A percentile compares a stretch with the other conserved stretches of the same genome.
Conservation (phyloP, 164 flowering plant genomes). For the Vitis labrusca region DNA sequence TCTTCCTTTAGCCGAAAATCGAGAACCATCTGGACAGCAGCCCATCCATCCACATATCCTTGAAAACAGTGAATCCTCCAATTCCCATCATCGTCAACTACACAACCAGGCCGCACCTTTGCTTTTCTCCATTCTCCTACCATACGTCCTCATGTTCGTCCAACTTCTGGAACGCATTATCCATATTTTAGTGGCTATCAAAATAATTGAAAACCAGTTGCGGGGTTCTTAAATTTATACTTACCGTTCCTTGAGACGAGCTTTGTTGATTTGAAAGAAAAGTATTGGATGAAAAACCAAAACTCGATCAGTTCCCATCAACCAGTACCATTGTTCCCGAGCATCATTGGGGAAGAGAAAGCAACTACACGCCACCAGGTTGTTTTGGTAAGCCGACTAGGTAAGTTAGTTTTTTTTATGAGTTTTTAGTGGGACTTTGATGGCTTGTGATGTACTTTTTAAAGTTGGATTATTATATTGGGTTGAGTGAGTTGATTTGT, state of each 20-base stretch:
- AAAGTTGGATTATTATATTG: too few species aligned
- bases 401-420: too few species aligned
- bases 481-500: too few species aligned
- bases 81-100: constrained; percentile 62
- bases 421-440: too few species aligned
- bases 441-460: too few species aligned
- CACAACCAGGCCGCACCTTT: constrained; percentile 17
- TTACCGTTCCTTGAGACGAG: constrained; percentile 38
- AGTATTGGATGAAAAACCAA: constrained; percentile 46
- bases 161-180: constrained; percentile 16
- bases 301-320: constrained; percentile 55
- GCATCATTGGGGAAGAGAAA: constrained; percentile 11
- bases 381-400: too few species aligned
- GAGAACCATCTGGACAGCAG: constrained; percentile 49
- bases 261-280: constrained; percentile 42
- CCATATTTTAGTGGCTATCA: constrained; percentile 31
- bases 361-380: too few species aligned
- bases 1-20: constrained; percentile 33
- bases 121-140: constrained; percentile 7
- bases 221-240: constrained; percentile 27
- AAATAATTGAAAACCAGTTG: constrained; percentile 25
- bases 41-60: constrained; percentile 31
- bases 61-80: constrained; percentile 46
- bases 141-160: constrained; percentile 29
- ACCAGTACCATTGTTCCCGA: constrained; percentile 37